Evolutionary conservation across 345 rosid species (phyloP), one percentile per base, ranked within the genome.

Genomic region (Lumnitzera racemosa): DNA sequence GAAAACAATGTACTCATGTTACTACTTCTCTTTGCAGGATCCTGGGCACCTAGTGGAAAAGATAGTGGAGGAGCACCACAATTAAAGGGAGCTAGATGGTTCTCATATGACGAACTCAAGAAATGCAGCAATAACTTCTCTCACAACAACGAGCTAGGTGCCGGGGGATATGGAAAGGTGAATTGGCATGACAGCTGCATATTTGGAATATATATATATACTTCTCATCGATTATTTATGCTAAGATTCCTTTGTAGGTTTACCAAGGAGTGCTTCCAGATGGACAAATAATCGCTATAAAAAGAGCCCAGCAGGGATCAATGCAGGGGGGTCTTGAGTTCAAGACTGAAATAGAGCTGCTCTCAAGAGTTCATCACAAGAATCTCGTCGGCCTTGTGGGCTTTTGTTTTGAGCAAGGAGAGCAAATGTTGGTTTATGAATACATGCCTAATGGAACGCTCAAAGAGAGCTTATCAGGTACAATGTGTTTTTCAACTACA

Each of bases 331-430:
- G 96, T 0, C 82, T 62, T 16, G 99, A 94, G 78, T 89, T 94
- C 90, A 94, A 88, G 77, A 94, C 94, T 53, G 99, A 94, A 67
- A 92, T 92, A 46, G 98, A 92, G 81, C 72, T 92, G 81, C 95
- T 92, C 47, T 92, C 98, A 7, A 72, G 99, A 62, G 99, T 90
- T 60, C 99, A 94, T 72, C 99, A 94, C 81, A 94, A 85, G 71
- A 94, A 94, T 67, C 89, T 94, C 1, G 90, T 90, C 3, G 90
- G 86, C 12, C 99, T 94, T 61, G 85, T 94, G 7, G 99, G 99
- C 2, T 90, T 94, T 68, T 90, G 96, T 51, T 89, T 94, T 54
- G 96, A 94, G 57, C 95, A 87, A 78, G 91, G 96, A 53, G 97
- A 94, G 47, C 99, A 94, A 72, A 86, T 94, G 87, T 76, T 94